These are phyloP conservation scores for Globisporangium spinosum DNA, from an alignment of 352 stramenopile species.

Conservation along the genomic window DNA sequence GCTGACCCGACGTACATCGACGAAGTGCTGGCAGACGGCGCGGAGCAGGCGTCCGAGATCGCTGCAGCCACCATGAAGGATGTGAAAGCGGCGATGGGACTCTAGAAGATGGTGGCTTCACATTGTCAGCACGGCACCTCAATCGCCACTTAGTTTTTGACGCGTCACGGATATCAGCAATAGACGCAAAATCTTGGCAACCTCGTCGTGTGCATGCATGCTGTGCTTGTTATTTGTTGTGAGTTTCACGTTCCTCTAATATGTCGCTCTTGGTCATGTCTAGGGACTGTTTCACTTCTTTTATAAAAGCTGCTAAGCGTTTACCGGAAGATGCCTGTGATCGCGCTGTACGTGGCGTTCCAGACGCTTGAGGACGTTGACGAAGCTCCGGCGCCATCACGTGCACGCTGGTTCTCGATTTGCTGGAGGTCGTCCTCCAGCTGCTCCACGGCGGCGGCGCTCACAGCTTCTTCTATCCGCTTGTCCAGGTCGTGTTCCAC, in stretches of 20 bases:
- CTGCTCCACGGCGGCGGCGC: slow-evolving; percentile 13
- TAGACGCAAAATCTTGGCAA: neutral
- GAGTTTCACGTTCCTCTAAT: neutral
- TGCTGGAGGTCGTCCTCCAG: slow-evolving; percentile 8
- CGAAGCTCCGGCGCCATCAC: slow-evolving; percentile 3
- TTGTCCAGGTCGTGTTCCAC: slow-evolving; percentile 30
- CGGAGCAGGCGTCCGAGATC: slow-evolving; percentile 53
- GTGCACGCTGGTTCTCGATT: slow-evolving; percentile 17
- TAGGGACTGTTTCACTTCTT: neutral
- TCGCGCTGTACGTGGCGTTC: slow-evolving; percentile 23
- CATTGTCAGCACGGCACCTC: too few relatives aligned
- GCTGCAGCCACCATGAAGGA: slow-evolving; percentile 70
- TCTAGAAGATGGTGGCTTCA: slow-evolving; percentile 21
- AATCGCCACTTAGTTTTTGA: neutral
- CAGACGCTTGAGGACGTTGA: slow-evolving; percentile 12
- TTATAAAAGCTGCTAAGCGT: neutral
- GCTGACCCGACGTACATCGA: slow-evolving; percentile 90
- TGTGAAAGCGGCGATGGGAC: slow-evolving; percentile 70
- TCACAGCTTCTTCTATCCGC: slow-evolving; percentile 13
- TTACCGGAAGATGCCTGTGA: slow-evolving; percentile 41
- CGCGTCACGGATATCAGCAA: neutral
- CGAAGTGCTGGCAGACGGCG: slow-evolving; percentile 85
- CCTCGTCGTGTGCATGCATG: too few relatives aligned
- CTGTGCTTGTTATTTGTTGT: neutral
- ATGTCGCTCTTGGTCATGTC: neutral